phyloP scores from a whole-genome alignment of 306 rosid species.

The Gastrolobium bilobum region DNA sequence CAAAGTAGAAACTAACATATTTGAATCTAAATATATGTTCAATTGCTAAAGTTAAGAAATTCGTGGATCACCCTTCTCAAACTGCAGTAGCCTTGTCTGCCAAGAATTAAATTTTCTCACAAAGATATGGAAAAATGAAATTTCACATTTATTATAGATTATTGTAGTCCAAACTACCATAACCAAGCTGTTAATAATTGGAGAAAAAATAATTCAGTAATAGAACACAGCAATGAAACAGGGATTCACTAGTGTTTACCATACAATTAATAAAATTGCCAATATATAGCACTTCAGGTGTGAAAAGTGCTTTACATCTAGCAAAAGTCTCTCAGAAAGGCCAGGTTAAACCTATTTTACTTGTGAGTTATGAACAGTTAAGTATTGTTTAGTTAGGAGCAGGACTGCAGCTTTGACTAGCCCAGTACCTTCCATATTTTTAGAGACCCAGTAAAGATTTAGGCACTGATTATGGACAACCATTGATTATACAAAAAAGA shows the following conservation, averaged over 20 bases:
- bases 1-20: neutral
- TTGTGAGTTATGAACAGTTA: neutral
- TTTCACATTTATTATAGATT: conserved; percentile 9
- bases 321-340: conserved; percentile 40
- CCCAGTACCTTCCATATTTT: conserved; percentile 18
- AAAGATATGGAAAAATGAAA: neutral
- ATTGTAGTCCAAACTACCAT: neutral
- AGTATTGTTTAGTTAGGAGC: conserved; percentile 16
- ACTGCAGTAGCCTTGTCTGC: conserved; percentile 36
- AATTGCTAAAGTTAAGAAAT: neutral
- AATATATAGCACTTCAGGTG: neutral
- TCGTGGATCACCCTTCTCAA: conserved; percentile 26
- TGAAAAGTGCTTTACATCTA: neutral
- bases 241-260: neutral
- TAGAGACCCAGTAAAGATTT: conserved; percentile 29
- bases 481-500: conserved; percentile 9
- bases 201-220: neutral
- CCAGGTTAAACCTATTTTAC: conserved; percentile 23
- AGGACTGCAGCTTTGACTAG: conserved; percentile 32
- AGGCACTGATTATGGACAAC: conserved; percentile 27
- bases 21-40: conserved; percentile 16
- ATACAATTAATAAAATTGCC: neutral
- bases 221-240: conserved; percentile 21
- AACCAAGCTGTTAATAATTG: neutral
- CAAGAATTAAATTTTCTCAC: conserved; percentile 11